phyloP scores from a whole-genome alignment of 2,329 filamentous ascomycete species.

The Colletotrichum tropicicola region DNA sequence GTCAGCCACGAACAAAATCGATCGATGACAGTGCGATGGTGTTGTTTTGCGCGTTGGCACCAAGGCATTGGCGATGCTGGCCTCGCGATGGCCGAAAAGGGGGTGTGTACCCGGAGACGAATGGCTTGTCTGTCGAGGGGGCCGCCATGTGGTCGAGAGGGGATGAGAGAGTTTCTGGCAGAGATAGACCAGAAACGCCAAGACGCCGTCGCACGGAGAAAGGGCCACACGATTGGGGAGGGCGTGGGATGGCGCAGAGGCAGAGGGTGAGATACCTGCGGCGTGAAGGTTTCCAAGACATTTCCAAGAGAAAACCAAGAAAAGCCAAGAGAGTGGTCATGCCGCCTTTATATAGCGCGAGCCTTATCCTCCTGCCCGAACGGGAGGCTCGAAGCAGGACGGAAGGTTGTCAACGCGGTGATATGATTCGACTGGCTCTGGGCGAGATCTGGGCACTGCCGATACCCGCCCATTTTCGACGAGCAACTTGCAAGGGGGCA shows the following conservation, averaged over 20 bases:
- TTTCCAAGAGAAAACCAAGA: slow-evolving; percentile 27
- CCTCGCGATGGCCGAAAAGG: neutral
- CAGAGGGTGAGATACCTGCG: too few relatives aligned
- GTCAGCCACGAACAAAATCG: neutral
- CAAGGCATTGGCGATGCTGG: neutral
- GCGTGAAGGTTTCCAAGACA: slow-evolving; percentile 19
- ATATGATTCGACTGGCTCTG: slow-evolving; percentile 19
- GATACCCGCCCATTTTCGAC: slow-evolving; percentile 1
- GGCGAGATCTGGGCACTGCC: slow-evolving; percentile 10
- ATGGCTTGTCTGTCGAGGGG: neutral
- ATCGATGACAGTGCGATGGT: neutral
- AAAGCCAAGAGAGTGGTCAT: slow-evolving; percentile 25
- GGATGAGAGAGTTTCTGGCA: slow-evolving; percentile 1
- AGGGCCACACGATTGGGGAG: neutral
- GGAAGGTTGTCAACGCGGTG: neutral
- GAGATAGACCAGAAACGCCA: slow-evolving; percentile 19
- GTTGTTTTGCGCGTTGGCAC: neutral
- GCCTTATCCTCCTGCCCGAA: slow-evolving; percentile 26
- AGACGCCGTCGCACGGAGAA: slow-evolving; percentile 4
- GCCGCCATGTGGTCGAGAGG: neutral
- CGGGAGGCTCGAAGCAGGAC: neutral
- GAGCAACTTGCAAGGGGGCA: neutral
- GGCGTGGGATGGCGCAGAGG: neutral
- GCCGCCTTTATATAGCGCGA: slow-evolving; percentile 21
- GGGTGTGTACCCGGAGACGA: neutral